Evolutionary conservation across 129 eudicot genomes (phyloP).

Genomic region (Heracleum sosnowskyi): DNA sequence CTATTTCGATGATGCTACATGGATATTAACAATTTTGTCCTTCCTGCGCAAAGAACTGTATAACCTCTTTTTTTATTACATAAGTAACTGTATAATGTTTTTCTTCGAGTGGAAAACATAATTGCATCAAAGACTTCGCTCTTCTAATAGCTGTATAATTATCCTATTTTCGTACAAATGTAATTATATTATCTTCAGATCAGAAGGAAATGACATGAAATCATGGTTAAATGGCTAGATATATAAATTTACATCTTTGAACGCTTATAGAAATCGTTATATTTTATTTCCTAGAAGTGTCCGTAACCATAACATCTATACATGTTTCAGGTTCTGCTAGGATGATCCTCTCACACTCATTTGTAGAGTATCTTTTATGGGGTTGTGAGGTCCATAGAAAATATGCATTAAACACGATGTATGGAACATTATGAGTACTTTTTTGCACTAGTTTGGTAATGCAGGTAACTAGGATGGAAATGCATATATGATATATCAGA

Average conservation of each 20-base stretch:
- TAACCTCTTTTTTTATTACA: not conserved
- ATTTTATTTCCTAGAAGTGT: not conserved
- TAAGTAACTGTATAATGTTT: not conserved
- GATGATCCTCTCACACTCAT: slow-evolving; percentile 73
- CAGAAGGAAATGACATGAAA: not conserved
- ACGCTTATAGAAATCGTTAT: not conserved
- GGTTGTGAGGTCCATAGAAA: no score
- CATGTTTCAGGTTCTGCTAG: slow-evolving; percentile 79
- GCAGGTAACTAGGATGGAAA: no score
- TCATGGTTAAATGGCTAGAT: not conserved
- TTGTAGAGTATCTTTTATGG: slow-evolving; percentile 74
- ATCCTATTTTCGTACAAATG: not conserved
- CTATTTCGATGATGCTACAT: not conserved
- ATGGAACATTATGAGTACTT: no score
- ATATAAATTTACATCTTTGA: not conserved
- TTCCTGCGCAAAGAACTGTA: not conserved
- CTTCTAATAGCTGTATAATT: not conserved
- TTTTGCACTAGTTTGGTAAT: no score
- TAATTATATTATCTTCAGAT: not conserved
- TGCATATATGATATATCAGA: no score
- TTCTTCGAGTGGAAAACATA: not conserved
- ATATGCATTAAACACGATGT: no score
- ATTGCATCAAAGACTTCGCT: not conserved
- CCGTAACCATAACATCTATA: not conserved
- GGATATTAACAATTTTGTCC: not conserved